Percentiles rank a stretch among this genome's conserved stretches.
Conservation (phyloP, 2,329 filamentous ascomycete genomes). For the Fusarium sp. region DNA sequence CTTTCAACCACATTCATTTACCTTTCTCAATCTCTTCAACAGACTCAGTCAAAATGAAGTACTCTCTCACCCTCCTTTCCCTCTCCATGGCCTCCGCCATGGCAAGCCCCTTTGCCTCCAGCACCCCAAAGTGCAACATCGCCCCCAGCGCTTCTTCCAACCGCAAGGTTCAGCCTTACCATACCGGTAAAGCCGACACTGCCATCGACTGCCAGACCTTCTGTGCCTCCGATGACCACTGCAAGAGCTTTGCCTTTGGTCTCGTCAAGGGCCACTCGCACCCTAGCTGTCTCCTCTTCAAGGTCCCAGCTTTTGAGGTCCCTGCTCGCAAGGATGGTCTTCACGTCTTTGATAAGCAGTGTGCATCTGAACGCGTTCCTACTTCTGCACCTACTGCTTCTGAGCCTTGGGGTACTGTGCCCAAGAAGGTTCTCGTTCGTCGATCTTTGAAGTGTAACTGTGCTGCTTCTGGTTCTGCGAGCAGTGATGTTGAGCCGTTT, state of each 20-base stretch:
- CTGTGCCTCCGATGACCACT: conserved; percentile 1
- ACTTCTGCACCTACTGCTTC: background rate
- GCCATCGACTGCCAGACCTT: conserved; percentile 1
- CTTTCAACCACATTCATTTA: background rate
- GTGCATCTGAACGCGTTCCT: background rate
- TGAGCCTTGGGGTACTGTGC: background rate
- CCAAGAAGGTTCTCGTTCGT: background rate
- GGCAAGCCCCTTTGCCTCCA: background rate
- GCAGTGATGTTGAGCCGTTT: background rate
- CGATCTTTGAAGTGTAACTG: conserved; percentile 5
- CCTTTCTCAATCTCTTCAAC: background rate
- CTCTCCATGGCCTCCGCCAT: background rate
- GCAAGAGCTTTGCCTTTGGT: conserved; percentile 5
- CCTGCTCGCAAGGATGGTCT: conserved; percentile 3
- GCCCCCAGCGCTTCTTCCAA: background rate
- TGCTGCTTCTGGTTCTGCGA: background rate
- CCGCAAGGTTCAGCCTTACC: background rate
- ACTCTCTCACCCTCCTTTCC: background rate
- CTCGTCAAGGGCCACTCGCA: background rate
- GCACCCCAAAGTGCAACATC: background rate
- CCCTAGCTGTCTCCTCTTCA: background rate
- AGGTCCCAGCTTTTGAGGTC: background rate
- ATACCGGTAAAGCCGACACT: background rate
- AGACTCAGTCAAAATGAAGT: conserved; percentile 4
- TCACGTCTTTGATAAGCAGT: conserved; percentile 6